Percentiles rank a stretch among this genome's conserved stretches.
Conservation (phyloP, 2,329 filamentous ascomycete genomes). For the Fusarium anguioides region DNA sequence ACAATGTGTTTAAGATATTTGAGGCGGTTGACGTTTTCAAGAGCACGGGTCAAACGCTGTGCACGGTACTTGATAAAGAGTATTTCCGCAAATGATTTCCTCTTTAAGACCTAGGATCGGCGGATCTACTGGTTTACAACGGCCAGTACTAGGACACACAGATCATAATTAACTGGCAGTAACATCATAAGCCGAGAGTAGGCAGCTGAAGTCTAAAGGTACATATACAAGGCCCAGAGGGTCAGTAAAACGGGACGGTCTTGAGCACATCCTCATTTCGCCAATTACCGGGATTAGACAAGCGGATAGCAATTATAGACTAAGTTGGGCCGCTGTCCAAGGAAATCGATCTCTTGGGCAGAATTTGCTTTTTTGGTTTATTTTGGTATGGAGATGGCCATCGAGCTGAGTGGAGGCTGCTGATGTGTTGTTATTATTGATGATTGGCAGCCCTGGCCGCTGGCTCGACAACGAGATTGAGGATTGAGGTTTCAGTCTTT, state of each 20-base stretch:
- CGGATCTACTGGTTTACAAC: conserved; percentile 12
- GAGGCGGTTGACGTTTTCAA: conserved; percentile 10
- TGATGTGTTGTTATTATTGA: conserved; percentile 26
- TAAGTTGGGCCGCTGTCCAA: conserved; percentile 11
- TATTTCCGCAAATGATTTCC: conserved; percentile 8
- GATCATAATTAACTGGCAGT: conserved; percentile 33
- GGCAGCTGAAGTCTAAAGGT: conserved; percentile 7
- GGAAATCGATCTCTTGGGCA: conserved; percentile 10
- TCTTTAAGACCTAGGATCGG: conserved; percentile 17
- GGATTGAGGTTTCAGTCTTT: background rate
- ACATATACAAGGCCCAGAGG: too few species aligned
- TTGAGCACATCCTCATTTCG: conserved; percentile 45
- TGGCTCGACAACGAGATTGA: conserved; percentile 33
- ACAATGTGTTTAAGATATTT: conserved; percentile 1
- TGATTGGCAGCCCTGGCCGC: conserved; percentile 24
- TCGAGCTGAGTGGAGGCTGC: conserved; percentile 8
- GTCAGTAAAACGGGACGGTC: conserved; percentile 24
- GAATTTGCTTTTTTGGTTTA: conserved; percentile 26
- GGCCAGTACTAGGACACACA: conserved; percentile 32
- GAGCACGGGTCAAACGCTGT: conserved; percentile 8
- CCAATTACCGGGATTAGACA: conserved; percentile 30
- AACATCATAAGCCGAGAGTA: conserved; percentile 2
- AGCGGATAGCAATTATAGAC: conserved; percentile 21
- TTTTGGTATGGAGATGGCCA: conserved; percentile 9
- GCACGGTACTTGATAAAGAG: conserved; percentile 12